Percentiles rank a stretch among this genome's conserved stretches.
Evolutionary conservation across 768 basidiomycete genomes (phyloP).

Genomic region (Rickenella mellea): DNA sequence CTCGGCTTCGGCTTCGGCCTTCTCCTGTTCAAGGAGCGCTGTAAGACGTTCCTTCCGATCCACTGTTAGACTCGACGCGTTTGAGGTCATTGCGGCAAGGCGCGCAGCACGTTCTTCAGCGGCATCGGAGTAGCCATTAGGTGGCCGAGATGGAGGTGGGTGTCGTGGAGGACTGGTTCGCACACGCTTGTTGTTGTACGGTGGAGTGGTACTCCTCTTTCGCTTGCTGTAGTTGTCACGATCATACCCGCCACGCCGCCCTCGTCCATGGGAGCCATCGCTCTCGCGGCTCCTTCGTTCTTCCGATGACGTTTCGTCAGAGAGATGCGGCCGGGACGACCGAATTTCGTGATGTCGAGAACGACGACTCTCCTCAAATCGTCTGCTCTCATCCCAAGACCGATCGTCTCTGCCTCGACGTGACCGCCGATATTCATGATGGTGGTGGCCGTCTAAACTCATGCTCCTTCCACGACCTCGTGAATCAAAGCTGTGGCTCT

Average conservation of each 20-base stretch:
- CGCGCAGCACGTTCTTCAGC: constrained; percentile 65
- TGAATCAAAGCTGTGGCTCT: constrained; percentile 18
- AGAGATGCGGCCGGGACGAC: background rate
- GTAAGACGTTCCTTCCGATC: constrained; percentile 70
- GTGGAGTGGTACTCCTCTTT: constrained; percentile 36
- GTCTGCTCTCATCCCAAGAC: too few relatives aligned
- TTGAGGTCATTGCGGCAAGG: constrained; percentile 81
- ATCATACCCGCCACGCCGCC: background rate
- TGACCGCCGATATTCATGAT: constrained; percentile 4
- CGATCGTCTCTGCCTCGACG: constrained; percentile 1
- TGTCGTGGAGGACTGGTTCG: constrained; percentile 14
- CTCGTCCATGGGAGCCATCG: background rate
- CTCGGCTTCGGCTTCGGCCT: constrained; percentile 65
- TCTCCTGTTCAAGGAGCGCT: constrained; percentile 64
- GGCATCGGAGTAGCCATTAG: constrained; percentile 11
- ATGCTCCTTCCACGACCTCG: constrained; percentile 13
- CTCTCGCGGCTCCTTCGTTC: constrained; percentile 6
- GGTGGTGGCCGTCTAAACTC: constrained; percentile 5
- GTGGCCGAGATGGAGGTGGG: constrained; percentile 10
- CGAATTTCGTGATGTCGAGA: too few relatives aligned
- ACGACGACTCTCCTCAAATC: too few relatives aligned
- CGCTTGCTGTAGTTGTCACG: constrained; percentile 32
- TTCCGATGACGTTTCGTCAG: background rate
- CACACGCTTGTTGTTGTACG: constrained; percentile 21
- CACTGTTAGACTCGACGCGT: constrained; percentile 54